Evolutionary conservation across 257 asterid species (phyloP).

Genomic region (Nyctanthes arbortristis): DNA sequence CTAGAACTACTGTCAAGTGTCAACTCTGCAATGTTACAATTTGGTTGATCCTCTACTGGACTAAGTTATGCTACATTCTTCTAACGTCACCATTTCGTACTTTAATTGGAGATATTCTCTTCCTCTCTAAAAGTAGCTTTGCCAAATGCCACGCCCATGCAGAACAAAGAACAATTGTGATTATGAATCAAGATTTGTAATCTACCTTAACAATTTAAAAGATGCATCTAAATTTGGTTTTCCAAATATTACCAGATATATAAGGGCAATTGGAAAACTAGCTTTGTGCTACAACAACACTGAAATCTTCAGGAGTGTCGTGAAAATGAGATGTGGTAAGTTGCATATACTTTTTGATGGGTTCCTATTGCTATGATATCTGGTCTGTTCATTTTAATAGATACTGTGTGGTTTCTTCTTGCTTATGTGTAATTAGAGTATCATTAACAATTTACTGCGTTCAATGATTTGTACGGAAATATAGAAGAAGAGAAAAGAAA

Average conservation of each 20-base stretch:
- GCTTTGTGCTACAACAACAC: slow-evolving; percentile 93
- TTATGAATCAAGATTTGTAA: background rate
- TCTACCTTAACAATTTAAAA: slow-evolving; percentile 2
- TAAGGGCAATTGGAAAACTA: slow-evolving; percentile 96
- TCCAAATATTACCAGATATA: slow-evolving; percentile 51
- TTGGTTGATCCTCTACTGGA: background rate
- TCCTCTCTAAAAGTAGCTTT: background rate
- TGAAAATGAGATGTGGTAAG: slow-evolving; percentile 98
- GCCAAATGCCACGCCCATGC: background rate
- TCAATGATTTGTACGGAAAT: too few species aligned
- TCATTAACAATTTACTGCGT: too few species aligned
- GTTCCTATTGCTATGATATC: slow-evolving; percentile 18
- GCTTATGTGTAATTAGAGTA: too few species aligned
- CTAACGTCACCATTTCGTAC: background rate
- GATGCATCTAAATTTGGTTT: slow-evolving; percentile 26
- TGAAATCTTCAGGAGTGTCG: slow-evolving; percentile 91
- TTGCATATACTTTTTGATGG: slow-evolving; percentile 14
- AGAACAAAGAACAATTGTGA: slow-evolving; percentile 6
- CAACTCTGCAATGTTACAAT: background rate
- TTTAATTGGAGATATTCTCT: too few species aligned
- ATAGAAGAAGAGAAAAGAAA: too few species aligned
- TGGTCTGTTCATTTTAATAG: slow-evolving; percentile 8
- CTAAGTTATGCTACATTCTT: background rate
- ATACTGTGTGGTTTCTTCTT: slow-evolving; percentile 5
- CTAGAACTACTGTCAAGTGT: background rate